A percentile compares a stretch with the other conserved stretches of the same genome.
Conservation (phyloP, 179 eudicot species). For the Actinidia arguta region DNA sequence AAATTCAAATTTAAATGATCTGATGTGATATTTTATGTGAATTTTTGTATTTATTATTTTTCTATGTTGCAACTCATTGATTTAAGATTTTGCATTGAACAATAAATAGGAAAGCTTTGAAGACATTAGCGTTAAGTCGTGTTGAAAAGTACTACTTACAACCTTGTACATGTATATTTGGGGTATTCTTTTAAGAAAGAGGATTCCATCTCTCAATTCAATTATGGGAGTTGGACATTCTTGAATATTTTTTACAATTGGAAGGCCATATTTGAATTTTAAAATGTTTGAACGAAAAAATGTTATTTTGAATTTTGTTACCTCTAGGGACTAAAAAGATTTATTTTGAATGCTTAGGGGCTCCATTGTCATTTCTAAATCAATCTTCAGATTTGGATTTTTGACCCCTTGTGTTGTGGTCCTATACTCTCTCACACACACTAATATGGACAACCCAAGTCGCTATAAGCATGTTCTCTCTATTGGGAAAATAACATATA, state of each 20-base stretch:
- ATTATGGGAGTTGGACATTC: no score
- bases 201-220: not conserved
- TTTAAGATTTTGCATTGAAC: no score
- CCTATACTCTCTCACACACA: not conserved
- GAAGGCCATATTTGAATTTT: no score
- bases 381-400: not conserved
- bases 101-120: not conserved
- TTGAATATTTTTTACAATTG: no score
- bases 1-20: no score
- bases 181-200: not conserved
- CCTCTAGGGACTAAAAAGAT: no score
- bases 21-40: no score
- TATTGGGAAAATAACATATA: not conserved
- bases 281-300: no score
- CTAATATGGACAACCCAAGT: not conserved
- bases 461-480: not conserved
- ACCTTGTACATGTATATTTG: not conserved
- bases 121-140: not conserved
- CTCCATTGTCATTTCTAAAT: not conserved
- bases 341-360: no score
- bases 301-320: no score
- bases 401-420: not conserved
- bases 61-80: no score
- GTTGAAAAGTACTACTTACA: not conserved
- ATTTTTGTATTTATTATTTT: no score